Evolutionary conservation across 1,139 yeast genomes (phyloP), one percentile per base, ranked within the genome.

Genomic region (Pichia sp.): DNA sequence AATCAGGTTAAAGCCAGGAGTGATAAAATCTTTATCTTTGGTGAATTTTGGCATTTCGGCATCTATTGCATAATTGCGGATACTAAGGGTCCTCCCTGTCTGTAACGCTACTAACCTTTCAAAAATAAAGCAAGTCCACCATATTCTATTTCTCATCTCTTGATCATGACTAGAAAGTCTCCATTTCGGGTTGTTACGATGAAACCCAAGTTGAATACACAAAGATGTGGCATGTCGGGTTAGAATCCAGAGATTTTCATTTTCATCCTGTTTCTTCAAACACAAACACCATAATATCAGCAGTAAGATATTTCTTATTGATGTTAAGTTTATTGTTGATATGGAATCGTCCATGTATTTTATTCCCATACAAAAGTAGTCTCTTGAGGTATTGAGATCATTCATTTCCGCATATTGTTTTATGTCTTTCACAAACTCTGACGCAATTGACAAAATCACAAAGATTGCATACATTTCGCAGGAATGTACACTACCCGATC

Each of bases 211-310:
- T 22, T 44, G 47, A 23, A 44, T 44, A 34, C 47, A 44, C 23
- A 44, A 22, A 10, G 47, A 44, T 18, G 41, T 36, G 9, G 26
- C 41, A 18, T 44, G 47, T 6, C 47, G 21, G 4, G 41, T 34
- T 13, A 44, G 19, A 34, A 44, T 18, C 47, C 47, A 44, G 16
- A 44, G 18, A 34, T 44, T 44, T 44, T 44, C 47, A 44, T 44
- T 44, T 44, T 44, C 41, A 36, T 44, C 28, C 37, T 34, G 47
- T 21, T 30, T 31, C 16, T 31, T 44, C 4, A 30, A 21, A 13
- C 13, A 13, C n/a, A 44, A 23, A 31, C 47, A 44, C 41, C 47
- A 44, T 8, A 44, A 25, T n/a, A 44, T 34, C 22, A 44, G 16
- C 23, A 44, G n/a, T 36, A 44, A n/a, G 12, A 44, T 34, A 44